phyloP scores from a whole-genome alignment of 139 green algal species.

The Chlamydomonas applanata region DNA sequence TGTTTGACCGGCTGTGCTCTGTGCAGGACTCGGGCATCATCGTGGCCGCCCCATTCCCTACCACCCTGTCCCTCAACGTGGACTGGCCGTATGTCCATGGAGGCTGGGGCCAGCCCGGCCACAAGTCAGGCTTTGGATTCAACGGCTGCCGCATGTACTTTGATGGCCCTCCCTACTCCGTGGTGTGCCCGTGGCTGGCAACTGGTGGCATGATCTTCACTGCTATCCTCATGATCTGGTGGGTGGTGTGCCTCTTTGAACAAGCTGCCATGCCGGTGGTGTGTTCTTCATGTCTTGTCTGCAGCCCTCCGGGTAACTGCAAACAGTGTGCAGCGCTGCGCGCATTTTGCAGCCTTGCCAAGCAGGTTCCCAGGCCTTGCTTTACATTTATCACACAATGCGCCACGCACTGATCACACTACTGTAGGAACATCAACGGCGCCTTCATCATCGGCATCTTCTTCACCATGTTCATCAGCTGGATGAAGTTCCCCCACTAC shows the following conservation, averaged over 20 bases:
- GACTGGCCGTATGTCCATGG: constrained; percentile 26
- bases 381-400: background rate
- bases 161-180: constrained; percentile 29
- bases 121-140: constrained; percentile 26
- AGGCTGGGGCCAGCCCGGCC: constrained; percentile 27
- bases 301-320: too few relatives aligned
- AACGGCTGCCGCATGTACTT: constrained; percentile 50
- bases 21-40: constrained; percentile 26
- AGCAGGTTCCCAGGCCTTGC: background rate
- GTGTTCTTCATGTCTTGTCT: background rate
- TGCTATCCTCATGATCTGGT: constrained; percentile 15
- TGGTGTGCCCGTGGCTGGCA: constrained; percentile 55
- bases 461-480: constrained; percentile 62
- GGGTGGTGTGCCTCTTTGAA: too few relatives aligned
- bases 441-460: constrained; percentile 64
- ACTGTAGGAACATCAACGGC: constrained; percentile 43
- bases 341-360: background rate
- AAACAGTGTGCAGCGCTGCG: background rate
- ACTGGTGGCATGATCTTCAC: constrained; percentile 57
- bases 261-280: background rate
- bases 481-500: constrained; percentile 51
- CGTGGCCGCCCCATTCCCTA: constrained; percentile 36
- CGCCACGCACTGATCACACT: background rate
- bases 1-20: too few relatives aligned
- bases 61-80: constrained; percentile 17